Evolutionary conservation across 2,329 filamentous ascomycete genomes (phyloP), one percentile per base, ranked within the genome.

Genomic region (Chrysoporthe deuterocubensis): DNA sequence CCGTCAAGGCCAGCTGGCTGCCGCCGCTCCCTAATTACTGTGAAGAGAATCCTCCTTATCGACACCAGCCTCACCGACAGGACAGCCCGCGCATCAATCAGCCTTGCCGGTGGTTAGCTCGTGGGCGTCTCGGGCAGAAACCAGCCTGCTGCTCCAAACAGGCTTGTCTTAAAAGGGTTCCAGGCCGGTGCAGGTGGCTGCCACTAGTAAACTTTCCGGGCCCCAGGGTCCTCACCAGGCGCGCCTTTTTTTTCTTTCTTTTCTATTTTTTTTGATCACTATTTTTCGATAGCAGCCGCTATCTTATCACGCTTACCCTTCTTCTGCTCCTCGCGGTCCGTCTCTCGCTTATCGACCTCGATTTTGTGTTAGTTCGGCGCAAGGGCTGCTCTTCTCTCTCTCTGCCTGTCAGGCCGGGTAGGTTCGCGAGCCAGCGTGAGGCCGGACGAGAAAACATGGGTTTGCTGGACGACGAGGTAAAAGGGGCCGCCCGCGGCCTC

Each of bases 191-290:
- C 50, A 54, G 11, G 50, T 54, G 50, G 50, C 50, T 54, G 50
- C 50, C 50, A 54, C 50, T 54, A 54, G 21, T 54, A 54, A 34
- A 54, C 34, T 54, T 54, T 54, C 50, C 50, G 50, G 32, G 26
- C 37, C 2, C 50, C 26, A 54, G 50, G 26, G 16, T 26, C 26
- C 4, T 34, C 50, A 13, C 16, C 50, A 54, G 50, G 21, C 32
- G 50, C 50, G 21, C 26, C 13, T 54, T 26, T 54, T 26, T 26
- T 26, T 26, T 26, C 2, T 26, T 26, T 26, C 26, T 26, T 26
- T 26, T 26, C 26, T 26, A 26, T 26, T 26, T 26, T 26, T 26
- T 26, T 26, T 26, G 1, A 26, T 26, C 26, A 26, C 26, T 21
- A 54, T 54, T 21, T 13, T 54, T 54, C 50, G 21, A 32, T 54